A percentile compares a stretch with the other conserved stretches of the same genome.
Conservation (phyloP, 2,329 filamentous ascomycete species). For the Ceratocystis cubensis region DNA sequence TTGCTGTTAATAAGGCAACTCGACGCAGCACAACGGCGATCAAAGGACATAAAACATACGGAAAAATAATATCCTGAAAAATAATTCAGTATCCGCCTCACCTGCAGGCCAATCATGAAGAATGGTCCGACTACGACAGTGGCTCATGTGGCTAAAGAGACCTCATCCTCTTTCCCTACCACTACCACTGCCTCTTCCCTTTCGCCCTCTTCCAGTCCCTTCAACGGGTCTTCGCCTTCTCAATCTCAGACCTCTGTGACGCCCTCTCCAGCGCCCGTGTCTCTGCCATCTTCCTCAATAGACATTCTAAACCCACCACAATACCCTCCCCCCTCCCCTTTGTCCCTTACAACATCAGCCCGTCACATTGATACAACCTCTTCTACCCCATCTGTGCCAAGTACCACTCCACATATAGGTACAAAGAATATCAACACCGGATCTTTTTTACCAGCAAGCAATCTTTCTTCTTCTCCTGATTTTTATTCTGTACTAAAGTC, state of each 20-base stretch:
- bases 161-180: conserved; percentile 7
- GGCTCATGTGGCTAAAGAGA: conserved; percentile 31
- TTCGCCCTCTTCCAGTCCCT: conserved; percentile 10
- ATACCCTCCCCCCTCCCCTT: conserved; percentile 23
- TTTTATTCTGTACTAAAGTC: conserved; percentile 9
- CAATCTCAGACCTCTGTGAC: conserved; percentile 30
- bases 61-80: background rate
- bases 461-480: conserved; percentile 12
- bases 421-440: conserved; percentile 15
- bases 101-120: conserved; percentile 15
- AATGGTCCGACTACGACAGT: conserved; percentile 23
- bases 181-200: conserved; percentile 4
- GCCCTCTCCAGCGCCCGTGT: conserved; percentile 23
- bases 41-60: conserved; percentile 2
- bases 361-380: conserved; percentile 13
- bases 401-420: conserved; percentile 11
- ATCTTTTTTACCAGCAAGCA: conserved; percentile 10
- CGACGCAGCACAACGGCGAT: background rate
- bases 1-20: background rate
- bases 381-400: conserved; percentile 7
- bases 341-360: conserved; percentile 21
- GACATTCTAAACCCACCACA: conserved; percentile 13
- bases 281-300: conserved; percentile 26
- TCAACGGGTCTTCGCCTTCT: conserved; percentile 24
- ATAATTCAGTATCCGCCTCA: conserved; percentile 1